Evolutionary conservation across 1,139 yeast species (phyloP).

Genomic region (Debaryomyces sp.): DNA sequence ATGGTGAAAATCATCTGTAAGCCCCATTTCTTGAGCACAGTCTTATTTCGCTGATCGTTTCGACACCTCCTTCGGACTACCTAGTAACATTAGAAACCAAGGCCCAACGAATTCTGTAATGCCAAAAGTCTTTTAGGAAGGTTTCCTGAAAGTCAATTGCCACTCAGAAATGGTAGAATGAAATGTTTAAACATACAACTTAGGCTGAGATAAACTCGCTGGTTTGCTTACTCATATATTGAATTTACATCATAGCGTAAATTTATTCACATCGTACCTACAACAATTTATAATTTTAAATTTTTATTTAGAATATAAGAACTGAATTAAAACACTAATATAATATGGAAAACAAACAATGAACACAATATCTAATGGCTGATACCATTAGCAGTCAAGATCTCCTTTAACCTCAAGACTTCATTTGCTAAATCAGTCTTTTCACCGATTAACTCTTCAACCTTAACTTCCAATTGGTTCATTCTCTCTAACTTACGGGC

Average conservation of each 20-base stretch:
- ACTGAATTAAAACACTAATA: slow-evolving; percentile 1
- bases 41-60: not conserved
- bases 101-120: not conserved
- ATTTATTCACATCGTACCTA: not conserved
- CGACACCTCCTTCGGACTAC: not conserved
- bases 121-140: not conserved
- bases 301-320: not conserved
- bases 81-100: not conserved
- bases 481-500: slow-evolving; percentile 91
- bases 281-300: not conserved
- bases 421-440: slow-evolving; percentile 63
- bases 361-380: slow-evolving; percentile 17
- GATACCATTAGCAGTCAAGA: slow-evolving; percentile 37
- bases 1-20: no score
- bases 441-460: slow-evolving; percentile 59
- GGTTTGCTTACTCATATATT: no score
- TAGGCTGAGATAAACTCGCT: no score
- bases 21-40: not conserved
- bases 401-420: slow-evolving; percentile 54
- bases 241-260: no score
- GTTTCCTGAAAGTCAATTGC: no score
- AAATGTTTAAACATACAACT: no score
- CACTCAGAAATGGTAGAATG: no score
- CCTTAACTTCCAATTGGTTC: slow-evolving; percentile 77
- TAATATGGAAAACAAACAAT: slow-evolving; percentile 5